Evolutionary conservation across 1,139 yeast species (phyloP).

Genomic region (Suhomyces maxii): DNA sequence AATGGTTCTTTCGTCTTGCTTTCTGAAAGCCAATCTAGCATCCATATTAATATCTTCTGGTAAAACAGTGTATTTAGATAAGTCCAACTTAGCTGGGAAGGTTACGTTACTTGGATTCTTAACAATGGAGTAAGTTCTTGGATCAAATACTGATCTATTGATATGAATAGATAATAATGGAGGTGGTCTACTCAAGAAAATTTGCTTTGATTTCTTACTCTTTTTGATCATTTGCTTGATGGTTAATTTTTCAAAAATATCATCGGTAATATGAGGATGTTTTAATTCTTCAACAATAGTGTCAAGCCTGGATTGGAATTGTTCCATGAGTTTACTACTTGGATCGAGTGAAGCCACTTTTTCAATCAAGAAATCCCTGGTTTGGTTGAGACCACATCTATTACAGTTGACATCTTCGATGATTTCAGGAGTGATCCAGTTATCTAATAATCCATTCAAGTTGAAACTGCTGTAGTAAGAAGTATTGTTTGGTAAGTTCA

Average conservation of each 20-base stretch:
- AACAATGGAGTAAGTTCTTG: conserved; percentile 75
- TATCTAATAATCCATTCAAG: conserved; percentile 59
- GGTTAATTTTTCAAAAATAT: conserved; percentile 69
- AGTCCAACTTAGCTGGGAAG: conserved; percentile 67
- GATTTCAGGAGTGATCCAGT: conserved; percentile 79
- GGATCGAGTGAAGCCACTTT: conserved; percentile 31
- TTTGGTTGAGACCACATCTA: conserved; percentile 75
- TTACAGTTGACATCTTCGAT: conserved; percentile 93
- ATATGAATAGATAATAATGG: conserved; percentile 82
- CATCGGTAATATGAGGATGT: conserved; percentile 75
- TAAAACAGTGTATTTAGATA: conserved; percentile 69
- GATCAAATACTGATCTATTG: conserved; percentile 90
- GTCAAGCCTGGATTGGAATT: conserved; percentile 51
- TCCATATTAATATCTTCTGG: conserved; percentile 73
- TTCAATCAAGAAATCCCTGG: conserved; percentile 49
- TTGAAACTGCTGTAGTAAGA: conserved; percentile 43
- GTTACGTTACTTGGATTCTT: conserved; percentile 82
- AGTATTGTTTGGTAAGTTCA: conserved; percentile 53
- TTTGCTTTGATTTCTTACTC: conserved; percentile 81
- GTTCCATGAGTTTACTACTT: conserved; percentile 38
- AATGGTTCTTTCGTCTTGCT: conserved; percentile 42
- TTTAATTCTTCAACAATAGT: conserved; percentile 58
- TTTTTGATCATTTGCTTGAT: conserved; percentile 75
- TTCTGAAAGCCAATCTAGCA: conserved; percentile 74
- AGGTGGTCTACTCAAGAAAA: conserved; percentile 78